Percentiles rank a stretch among this genome's conserved stretches.
Conservation (phyloP, 257 asterid species). For the Euphrasia confusa region DNA sequence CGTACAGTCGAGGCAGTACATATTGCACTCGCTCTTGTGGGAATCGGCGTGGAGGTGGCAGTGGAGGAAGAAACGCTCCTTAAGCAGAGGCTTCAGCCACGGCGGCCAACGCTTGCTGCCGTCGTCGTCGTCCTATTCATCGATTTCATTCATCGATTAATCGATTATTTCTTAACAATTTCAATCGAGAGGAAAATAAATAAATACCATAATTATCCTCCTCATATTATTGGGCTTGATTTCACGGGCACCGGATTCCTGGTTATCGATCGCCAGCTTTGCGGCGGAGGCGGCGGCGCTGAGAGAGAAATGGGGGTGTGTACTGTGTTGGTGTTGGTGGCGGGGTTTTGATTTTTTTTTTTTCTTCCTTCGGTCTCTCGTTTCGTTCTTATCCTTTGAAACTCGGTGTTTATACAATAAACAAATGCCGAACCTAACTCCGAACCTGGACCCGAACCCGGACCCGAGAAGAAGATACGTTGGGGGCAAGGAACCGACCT, state of each 20-base stretch:
- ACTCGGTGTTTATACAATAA: conserved; percentile 21
- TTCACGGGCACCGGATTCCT: conserved; percentile 49
- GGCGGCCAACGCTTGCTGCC: conserved; percentile 51
- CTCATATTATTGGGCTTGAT: conserved; percentile 68
- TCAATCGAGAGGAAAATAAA: not conserved
- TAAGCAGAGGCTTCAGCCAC: conserved; percentile 50
- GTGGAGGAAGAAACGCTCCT: conserved; percentile 46
- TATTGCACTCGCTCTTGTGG: conserved; percentile 59
- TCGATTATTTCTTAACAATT: not conserved
- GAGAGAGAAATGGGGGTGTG: too few species aligned
- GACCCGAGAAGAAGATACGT: conserved; percentile 27
- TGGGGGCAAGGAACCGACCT: conserved; percentile 44
- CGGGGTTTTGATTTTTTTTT: not conserved
- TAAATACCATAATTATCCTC: conserved; percentile 44
- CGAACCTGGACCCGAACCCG: conserved; percentile 31
- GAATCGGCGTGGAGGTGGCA: conserved; percentile 54
- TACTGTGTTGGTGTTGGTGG: conserved; percentile 22
- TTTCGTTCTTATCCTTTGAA: conserved; percentile 47
- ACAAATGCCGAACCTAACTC: conserved; percentile 46
- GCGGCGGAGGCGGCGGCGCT: not conserved
- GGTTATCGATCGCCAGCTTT: conserved; percentile 80
- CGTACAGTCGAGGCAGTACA: conserved; percentile 59
- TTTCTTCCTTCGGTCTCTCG: too few species aligned
- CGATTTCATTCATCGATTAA: conserved; percentile 39
- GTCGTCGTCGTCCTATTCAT: too few species aligned